These are phyloP conservation scores for Eragrostis curvula DNA, from an alignment of 176 grass and related monocot species.

Conservation along the genomic window DNA sequence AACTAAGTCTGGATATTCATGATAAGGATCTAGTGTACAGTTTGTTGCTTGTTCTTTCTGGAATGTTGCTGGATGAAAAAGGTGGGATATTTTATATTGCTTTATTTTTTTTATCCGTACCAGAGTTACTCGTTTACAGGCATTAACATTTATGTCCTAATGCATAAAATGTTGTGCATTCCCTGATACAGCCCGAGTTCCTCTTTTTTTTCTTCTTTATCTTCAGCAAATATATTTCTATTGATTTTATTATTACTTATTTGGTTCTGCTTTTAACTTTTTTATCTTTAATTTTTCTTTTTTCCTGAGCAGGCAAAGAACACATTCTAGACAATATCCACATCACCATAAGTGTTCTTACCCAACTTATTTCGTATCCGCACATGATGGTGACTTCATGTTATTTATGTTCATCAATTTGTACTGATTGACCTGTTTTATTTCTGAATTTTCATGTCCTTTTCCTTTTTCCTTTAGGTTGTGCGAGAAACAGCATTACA, in stretches of 20 bases:
- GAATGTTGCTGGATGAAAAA: constrained; percentile 88
- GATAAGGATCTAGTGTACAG: constrained; percentile 87
- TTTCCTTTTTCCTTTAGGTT: constrained; percentile 59
- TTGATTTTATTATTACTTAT: neutral
- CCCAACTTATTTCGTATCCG: constrained; percentile 74
- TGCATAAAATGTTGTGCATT: too few species aligned
- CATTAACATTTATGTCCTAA: neutral
- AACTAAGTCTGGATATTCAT: constrained; percentile 54
- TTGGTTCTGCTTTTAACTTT: constrained; percentile 26
- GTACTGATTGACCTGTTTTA: constrained; percentile 22
- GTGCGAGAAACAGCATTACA: constrained; percentile 92
- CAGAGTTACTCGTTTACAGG: constrained; percentile 8
- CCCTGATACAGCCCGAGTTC: neutral
- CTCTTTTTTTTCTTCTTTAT: constrained; percentile 32
- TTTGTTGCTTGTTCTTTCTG: constrained; percentile 84
- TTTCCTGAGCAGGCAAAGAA: constrained; percentile 69
- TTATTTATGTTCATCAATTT: constrained; percentile 23
- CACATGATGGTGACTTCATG: constrained; percentile 77
- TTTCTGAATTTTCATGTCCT: constrained; percentile 31
- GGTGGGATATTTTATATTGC: constrained; percentile 60
- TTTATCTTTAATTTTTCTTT: neutral
- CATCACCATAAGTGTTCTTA: constrained; percentile 60
- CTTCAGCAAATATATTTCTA: neutral
- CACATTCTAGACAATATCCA: constrained; percentile 75
- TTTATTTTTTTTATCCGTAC: constrained; percentile 23